These are phyloP conservation scores for Pseudisothecium myosuroides DNA, from an alignment of 225 moss, liverwort and hornwort genomes.

Conservation along the genomic window DNA sequence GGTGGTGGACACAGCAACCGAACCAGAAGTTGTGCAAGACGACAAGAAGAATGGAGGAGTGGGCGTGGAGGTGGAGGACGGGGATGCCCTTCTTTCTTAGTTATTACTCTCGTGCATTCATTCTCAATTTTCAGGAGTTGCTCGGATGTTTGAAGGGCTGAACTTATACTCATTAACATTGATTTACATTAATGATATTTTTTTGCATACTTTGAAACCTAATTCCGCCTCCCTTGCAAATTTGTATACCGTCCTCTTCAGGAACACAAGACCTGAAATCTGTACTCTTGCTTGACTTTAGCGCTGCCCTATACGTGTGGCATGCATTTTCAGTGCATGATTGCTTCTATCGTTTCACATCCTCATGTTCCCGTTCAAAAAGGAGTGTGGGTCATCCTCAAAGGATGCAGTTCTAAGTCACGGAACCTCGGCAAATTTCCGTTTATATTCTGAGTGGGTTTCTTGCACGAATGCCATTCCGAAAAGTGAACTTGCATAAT, in stretches of 20 bases:
- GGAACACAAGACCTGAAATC: neutral
- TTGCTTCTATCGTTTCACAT: neutral
- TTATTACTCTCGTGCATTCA: neutral
- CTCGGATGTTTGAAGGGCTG: neutral
- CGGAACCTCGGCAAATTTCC: neutral
- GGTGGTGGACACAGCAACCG: neutral
- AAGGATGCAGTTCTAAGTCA: neutral
- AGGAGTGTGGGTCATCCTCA: neutral
- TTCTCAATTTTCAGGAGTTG: neutral
- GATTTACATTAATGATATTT: neutral
- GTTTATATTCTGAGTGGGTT: neutral
- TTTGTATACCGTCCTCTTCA: neutral
- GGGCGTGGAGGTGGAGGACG: neutral
- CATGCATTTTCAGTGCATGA: neutral
- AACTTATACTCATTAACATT: neutral
- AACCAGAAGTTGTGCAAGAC: constrained; percentile 3
- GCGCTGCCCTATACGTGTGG: neutral
- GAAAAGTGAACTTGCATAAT: neutral
- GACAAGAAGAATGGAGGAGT: neutral
- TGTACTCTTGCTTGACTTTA: neutral
- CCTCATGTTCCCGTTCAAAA: neutral
- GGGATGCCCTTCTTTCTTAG: neutral
- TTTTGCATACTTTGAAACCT: neutral
- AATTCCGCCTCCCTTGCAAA: neutral
- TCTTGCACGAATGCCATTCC: neutral